Base-by-base conservation (phyloP, 441 rosid species). In the Populus hybrid region DNA sequence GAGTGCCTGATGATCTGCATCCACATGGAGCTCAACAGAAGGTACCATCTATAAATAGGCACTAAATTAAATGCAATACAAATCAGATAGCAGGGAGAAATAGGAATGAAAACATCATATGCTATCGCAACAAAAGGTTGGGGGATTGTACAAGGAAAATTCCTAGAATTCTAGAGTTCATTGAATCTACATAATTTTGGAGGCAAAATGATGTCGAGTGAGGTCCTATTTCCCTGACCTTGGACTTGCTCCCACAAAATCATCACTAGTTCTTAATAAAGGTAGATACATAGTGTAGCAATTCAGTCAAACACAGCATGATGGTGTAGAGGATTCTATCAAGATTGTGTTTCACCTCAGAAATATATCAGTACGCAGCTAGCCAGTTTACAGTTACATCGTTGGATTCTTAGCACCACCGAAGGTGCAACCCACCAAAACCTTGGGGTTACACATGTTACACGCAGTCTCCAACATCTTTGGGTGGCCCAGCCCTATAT, bases 161-260 rank as follows among this genome's bases (percentile, higher is more conserved):
- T 36, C 36, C 42, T 71, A 11, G 35, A 63, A 26, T 38, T 79
- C 23, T 35, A 24, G 32, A 50, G 65, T 65, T 72, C 59, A 38
- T 69, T 63, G 71, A 64, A 68, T 74, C 74, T 61, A 23, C 1
- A 18, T 40, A 46, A 70, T 36, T 59, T 24, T 50, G 16, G 59
- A 78, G 66, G 70, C 71, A 78, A 10, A 73, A 30, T 32, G 74
- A 82, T 75, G 12, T 21, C 18, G 12, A 26, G 70, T 79, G 76
- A 76, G 80, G 69, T 76, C 18, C 36, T 66, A 28, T 19, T 69
- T 63, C 67, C 34, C 68, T 66, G 69, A 34, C 69, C 38, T 10
- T 57, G 35, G 35, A 71, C 73, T 75, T 75, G 35, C 69, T 26
- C 71, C 63, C 72, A 38, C 66, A 21, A 36, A 75, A 75, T 67